These are phyloP conservation scores for Ogataea minuta DNA, from an alignment of 805 yeast genomes.

Conservation along the genomic window DNA sequence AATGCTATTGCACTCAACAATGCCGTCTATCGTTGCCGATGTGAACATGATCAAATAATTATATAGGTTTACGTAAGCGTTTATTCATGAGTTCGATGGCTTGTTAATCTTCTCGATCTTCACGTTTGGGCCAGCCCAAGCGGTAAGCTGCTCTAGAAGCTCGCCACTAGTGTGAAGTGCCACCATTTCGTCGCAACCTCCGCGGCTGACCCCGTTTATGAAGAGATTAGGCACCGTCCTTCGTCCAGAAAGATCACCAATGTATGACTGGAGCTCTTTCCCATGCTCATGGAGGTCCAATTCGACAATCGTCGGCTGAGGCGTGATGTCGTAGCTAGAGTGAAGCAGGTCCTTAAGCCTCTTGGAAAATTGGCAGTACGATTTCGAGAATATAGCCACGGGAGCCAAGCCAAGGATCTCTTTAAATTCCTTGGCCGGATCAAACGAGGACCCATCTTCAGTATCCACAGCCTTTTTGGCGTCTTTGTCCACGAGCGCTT, in stretches of 20 bases:
- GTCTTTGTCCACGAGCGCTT: background rate
- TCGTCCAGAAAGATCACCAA: constrained; percentile 70
- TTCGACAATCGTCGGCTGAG: constrained; percentile 73
- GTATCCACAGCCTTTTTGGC: constrained; percentile 1
- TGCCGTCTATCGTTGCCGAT: constrained; percentile 28
- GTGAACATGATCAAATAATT: constrained; percentile 3
- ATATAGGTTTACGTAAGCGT: constrained; percentile 7
- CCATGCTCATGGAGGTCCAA: constrained; percentile 82
- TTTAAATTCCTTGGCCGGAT: constrained; percentile 52
- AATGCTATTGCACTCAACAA: constrained; percentile 15
- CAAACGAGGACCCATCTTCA: constrained; percentile 31
- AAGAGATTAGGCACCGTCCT: constrained; percentile 88
- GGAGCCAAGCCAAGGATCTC: constrained; percentile 62
- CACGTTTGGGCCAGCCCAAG: constrained; percentile 62
- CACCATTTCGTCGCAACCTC: constrained; percentile 84
- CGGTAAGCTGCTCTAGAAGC: constrained; percentile 48
- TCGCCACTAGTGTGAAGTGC: constrained; percentile 56
- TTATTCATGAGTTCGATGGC: constrained; percentile 49
- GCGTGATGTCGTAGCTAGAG: constrained; percentile 66
- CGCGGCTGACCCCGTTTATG: constrained; percentile 70
- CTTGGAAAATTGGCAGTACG: constrained; percentile 75
- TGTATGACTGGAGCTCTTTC: constrained; percentile 65
- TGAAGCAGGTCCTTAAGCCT: constrained; percentile 64
- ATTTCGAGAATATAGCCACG: constrained; percentile 59
- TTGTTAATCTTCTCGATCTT: constrained; percentile 49